These are phyloP conservation scores for Filosporella fistucella DNA, from an alignment of 495 filamentous ascomycete genomes.

Conservation along the genomic window DNA sequence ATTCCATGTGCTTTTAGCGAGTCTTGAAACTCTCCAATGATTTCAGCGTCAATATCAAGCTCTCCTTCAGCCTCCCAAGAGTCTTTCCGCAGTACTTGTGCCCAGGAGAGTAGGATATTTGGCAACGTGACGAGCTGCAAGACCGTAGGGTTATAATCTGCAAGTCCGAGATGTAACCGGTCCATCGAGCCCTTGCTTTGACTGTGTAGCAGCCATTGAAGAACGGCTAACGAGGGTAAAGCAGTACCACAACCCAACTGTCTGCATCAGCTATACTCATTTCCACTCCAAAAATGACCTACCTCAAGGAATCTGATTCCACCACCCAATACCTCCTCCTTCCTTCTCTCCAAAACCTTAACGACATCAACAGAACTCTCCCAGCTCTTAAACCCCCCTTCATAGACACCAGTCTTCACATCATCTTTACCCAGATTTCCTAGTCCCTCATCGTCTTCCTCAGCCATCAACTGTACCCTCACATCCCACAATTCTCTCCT, in stretches of 20 bases:
- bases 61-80: conserved; percentile 52
- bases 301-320: conserved; percentile 70
- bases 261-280: conserved; percentile 19
- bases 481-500: conserved; percentile 92
- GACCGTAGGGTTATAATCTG: conserved; percentile 87
- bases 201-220: conserved; percentile 48
- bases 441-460: conserved; percentile 51
- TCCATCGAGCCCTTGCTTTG: conserved; percentile 5
- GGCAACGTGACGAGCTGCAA: conserved; percentile 83
- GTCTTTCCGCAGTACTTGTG: conserved; percentile 27
- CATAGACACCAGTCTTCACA: conserved; percentile 86
- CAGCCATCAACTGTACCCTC: conserved; percentile 88
- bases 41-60: conserved; percentile 63
- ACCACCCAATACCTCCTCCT: conserved; percentile 1
- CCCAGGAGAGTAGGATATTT: conserved; percentile 83
- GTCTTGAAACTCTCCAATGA: conserved; percentile 56
- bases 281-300: conserved; percentile 23
- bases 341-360: conserved; percentile 46
- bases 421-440: conserved; percentile 71
- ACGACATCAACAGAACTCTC: conserved; percentile 90
- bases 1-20: conserved; percentile 54
- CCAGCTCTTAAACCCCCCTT: conserved; percentile 99
- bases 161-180: conserved; percentile 60
- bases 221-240: conserved; percentile 72
- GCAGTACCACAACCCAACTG: conserved; percentile 94